Evolutionary conservation across 805 yeast genomes (phyloP), one percentile per base, ranked within the genome.

Genomic region (Metschnikowia lochheadii): DNA sequence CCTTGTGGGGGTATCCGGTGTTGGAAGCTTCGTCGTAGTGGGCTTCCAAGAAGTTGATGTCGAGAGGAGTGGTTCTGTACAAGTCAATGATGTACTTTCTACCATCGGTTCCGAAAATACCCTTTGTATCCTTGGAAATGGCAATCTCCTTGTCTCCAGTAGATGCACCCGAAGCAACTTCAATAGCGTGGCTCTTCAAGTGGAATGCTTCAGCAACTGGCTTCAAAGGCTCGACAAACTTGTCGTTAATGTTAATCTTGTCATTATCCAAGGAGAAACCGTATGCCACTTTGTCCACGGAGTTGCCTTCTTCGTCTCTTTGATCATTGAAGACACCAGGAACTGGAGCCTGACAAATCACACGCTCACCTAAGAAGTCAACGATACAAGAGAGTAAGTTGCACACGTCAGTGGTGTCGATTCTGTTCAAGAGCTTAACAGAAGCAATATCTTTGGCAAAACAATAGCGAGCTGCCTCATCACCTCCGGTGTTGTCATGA

Each of bases 261-360:
- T 75, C 69, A 15, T 72, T 73, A 50, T 79, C 86, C 51, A 87
- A 89, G 41, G 85, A 81, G 46, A 75, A 77, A 49, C 98, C 98
- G 63, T 91, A 89, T 8, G 75, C 77, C 45, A 89, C 87, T 61
- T 79, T 81, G 46, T 55, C 60, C 20, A 54, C 34, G 3, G 57
- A 47, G 20, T 56, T 48, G 5, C 60, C 59, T 13, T 53, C 49
- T 2, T 43, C 54, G 37, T 56, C 60, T 15, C 44, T 35, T 26
- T 76, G 64, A 32, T 60, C 63, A 49, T 80, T 73, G 66, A 87
- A 84, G 50, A 87, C 81, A 52, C 98, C 98, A 14, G 99, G 99
- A 40, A 92, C 96, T 11, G 97, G 96, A 13, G 96, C 88, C 72
- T 92, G 98, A 66, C 96, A 89, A 36, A 92, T 78, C 35, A 92